Conservation (phyloP, 345 rosid genomes). For the Arabis alpina region DNA sequence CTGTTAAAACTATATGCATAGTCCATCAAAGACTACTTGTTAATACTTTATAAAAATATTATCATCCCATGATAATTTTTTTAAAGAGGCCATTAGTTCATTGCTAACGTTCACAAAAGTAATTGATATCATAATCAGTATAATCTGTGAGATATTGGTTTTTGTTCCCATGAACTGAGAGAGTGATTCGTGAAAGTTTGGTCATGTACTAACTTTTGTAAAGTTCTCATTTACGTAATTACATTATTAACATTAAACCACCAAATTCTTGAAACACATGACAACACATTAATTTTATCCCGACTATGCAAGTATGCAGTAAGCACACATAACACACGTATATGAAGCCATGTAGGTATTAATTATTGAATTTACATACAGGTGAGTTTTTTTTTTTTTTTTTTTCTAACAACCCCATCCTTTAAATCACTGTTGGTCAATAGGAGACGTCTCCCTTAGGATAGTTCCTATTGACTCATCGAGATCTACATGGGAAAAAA, state of each 20-base stretch:
- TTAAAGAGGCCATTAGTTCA: neutral
- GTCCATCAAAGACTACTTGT: constrained; percentile 8
- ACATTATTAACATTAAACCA: neutral
- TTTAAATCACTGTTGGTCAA: too few species aligned
- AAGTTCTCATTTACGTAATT: neutral
- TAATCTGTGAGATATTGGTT: neutral
- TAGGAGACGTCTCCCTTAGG: too few species aligned
- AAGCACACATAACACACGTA: constrained; percentile 15
- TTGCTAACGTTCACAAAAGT: neutral
- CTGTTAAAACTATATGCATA: constrained; percentile 5
- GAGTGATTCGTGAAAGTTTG: neutral
- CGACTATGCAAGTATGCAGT: neutral
- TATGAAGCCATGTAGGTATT: too few species aligned
- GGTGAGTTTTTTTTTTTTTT: too few species aligned
- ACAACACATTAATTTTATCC: neutral
- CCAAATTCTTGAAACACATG: neutral
- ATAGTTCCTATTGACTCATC: too few species aligned
- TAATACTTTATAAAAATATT: too few species aligned
- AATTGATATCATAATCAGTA: neutral
- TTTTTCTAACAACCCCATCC: too few species aligned
- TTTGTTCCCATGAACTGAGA: constrained; percentile 2
- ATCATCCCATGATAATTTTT: too few species aligned
- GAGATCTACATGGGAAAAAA: too few species aligned
- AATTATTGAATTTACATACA: too few species aligned
- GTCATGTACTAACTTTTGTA: neutral